phyloP scores from a whole-genome alignment of 345 rosid genomes.

The Eutrema yunnanense region DNA sequence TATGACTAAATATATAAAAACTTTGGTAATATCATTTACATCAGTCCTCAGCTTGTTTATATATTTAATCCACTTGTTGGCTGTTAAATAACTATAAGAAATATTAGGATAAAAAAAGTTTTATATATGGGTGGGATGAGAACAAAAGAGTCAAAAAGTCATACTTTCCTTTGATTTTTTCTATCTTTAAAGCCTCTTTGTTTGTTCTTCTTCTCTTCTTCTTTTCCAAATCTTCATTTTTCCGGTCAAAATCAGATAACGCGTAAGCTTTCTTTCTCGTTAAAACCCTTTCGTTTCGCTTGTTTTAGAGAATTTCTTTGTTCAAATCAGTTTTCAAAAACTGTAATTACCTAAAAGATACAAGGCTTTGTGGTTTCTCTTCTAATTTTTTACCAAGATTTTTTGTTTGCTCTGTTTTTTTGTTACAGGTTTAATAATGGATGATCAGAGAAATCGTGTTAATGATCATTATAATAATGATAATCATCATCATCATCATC shows the following conservation, averaged over 20 bases:
- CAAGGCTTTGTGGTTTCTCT: not conserved
- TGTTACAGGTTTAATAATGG: slow-evolving; percentile 40
- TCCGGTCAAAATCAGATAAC: slow-evolving; percentile 20
- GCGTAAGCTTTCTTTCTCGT: slow-evolving; percentile 12
- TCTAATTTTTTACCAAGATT: not conserved
- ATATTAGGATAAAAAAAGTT: not conserved
- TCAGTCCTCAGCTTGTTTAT: not conserved
- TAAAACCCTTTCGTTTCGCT: not conserved
- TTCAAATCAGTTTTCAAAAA: not conserved
- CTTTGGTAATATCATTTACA: not conserved
- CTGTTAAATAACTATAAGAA: not conserved
- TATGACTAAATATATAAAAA: not conserved
- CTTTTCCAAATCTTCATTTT: not conserved
- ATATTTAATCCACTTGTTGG: not conserved
- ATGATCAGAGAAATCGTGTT: slow-evolving; percentile 62
- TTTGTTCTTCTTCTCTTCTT: not conserved
- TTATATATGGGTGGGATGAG: not conserved
- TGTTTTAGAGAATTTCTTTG: not conserved
- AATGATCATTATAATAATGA: slow-evolving; percentile 27
- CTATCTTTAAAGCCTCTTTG: slow-evolving; percentile 2
- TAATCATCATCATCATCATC: slow-evolving; percentile 25
- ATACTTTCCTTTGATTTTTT: not conserved
- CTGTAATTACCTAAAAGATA: not conserved
- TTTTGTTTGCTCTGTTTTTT: not conserved
- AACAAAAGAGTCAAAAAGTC: slow-evolving; percentile 5